Evolutionary conservation across 192 early-diverging fungal genomes (phyloP).

Genomic region (Coemansia furcata): DNA sequence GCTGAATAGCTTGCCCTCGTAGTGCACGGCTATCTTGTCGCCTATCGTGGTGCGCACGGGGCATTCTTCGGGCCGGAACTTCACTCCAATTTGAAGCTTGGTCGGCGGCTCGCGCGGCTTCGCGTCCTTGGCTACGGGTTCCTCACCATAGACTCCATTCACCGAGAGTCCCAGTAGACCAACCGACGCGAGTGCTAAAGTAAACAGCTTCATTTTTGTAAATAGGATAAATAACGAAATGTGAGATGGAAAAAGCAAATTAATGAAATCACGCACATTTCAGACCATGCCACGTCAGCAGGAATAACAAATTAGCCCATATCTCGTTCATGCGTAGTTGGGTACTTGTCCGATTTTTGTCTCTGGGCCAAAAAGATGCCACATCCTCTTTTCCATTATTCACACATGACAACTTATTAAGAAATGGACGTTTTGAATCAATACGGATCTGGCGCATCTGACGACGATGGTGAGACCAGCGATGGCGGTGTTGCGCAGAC

Average conservation of each 20-base stretch:
- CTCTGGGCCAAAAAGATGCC: not conserved
- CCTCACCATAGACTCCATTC: not conserved
- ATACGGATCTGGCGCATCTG: slow-evolving; percentile 37
- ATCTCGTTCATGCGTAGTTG: not conserved
- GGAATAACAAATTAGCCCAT: not conserved
- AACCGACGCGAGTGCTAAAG: not conserved
- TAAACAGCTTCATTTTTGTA: not conserved
- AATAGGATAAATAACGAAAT: not conserved
- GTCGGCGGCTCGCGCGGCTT: slow-evolving; percentile 14
- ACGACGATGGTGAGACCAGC: slow-evolving; percentile 11
- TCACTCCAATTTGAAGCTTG: slow-evolving; percentile 40
- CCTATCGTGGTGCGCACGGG: slow-evolving; percentile 39
- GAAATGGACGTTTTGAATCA: slow-evolving; percentile 35
- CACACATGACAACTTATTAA: not conserved
- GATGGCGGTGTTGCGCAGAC: slow-evolving; percentile 1
- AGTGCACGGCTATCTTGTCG: slow-evolving; percentile 66
- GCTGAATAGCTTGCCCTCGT: slow-evolving; percentile 53
- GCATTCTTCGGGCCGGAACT: slow-evolving; percentile 24
- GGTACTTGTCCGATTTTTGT: not conserved
- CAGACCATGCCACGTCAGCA: not conserved
- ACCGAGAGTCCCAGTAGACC: not conserved
- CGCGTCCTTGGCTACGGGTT: not conserved
- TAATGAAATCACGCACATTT: not conserved
- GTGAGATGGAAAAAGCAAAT: not conserved
- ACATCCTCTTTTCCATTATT: too few relatives aligned